phyloP scores from a whole-genome alignment of 2,329 filamentous ascomycete species.

The Neonectria magnoliae region DNA sequence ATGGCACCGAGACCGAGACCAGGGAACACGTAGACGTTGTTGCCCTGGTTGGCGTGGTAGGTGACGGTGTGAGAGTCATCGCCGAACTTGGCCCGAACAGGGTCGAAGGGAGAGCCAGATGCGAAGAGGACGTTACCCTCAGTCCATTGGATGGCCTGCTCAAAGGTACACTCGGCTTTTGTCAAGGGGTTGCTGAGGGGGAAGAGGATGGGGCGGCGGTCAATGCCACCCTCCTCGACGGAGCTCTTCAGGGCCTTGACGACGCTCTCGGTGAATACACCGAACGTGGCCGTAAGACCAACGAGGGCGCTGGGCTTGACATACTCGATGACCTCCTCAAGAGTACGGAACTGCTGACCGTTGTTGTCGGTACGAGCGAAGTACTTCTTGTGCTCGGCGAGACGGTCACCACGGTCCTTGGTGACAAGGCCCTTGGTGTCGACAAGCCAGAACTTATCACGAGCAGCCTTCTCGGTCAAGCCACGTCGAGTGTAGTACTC shows the following conservation, averaged over 20 bases:
- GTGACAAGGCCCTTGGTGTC: constrained; percentile 97
- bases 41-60: constrained; percentile 84
- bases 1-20: constrained; percentile 95
- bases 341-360: constrained; percentile 76
- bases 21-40: constrained; percentile 94
- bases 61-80: constrained; percentile 66
- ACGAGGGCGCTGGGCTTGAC: constrained; percentile 95
- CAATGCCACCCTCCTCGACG: constrained; percentile 70
- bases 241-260: constrained; percentile 75
- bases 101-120: constrained; percentile 90
- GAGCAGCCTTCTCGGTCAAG: constrained; percentile 85
- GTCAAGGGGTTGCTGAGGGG: constrained; percentile 94
- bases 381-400: constrained; percentile 88
- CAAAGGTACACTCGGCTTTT: constrained; percentile 98
- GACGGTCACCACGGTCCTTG: constrained; percentile 88
- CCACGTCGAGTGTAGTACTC: constrained; percentile 96
- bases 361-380: constrained; percentile 73
- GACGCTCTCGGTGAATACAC: constrained; percentile 90
- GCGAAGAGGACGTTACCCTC: constrained; percentile 93
- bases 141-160: constrained; percentile 90
- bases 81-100: constrained; percentile 71
- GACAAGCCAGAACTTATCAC: constrained; percentile 94
- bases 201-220: constrained; percentile 90
- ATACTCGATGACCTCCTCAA: constrained; percentile 92
- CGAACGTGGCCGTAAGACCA: constrained; percentile 92